Evolutionary conservation across 202 grass and related monocot genomes (phyloP).

Genomic region (Miscanthus sacchariflorus): DNA sequence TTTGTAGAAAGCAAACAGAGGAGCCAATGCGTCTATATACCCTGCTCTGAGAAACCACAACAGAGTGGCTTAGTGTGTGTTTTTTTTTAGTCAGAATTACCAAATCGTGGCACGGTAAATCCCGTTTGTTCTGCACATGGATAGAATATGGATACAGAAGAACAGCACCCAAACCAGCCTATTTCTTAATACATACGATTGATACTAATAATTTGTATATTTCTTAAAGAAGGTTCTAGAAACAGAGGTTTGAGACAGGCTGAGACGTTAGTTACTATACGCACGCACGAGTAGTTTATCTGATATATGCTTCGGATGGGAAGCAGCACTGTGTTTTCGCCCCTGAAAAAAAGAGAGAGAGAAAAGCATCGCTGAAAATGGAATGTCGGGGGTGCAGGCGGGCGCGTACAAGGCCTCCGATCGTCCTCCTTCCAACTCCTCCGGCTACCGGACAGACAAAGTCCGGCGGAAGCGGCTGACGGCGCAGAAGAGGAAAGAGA

Average conservation of each 20-base stretch:
- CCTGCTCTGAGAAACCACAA: neutral
- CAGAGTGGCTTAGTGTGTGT: neutral
- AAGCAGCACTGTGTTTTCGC: neutral
- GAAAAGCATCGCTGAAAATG: neutral
- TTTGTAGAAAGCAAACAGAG: neutral
- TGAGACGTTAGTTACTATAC: too few relatives aligned
- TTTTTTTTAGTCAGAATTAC: neutral
- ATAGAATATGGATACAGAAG: neutral
- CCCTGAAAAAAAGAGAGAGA: neutral
- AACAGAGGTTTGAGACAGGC: too few relatives aligned
- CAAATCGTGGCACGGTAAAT: neutral
- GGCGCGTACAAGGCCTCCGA: constrained; percentile 37
- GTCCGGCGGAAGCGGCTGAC: constrained; percentile 46
- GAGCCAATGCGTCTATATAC: neutral
- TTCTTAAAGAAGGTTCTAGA: neutral
- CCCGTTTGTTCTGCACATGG: neutral
- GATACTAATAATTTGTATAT: neutral
- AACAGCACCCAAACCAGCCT: neutral
- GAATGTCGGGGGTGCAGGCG: constrained; percentile 30
- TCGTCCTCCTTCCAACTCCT: neutral
- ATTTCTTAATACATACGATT: neutral
- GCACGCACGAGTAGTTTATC: too few relatives aligned
- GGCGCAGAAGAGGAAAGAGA: constrained; percentile 75
- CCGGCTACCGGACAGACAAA: constrained; percentile 49
- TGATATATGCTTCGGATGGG: neutral